Conservation (phyloP, 306 rosid genomes). For the Quillaja saponaria region DNA sequence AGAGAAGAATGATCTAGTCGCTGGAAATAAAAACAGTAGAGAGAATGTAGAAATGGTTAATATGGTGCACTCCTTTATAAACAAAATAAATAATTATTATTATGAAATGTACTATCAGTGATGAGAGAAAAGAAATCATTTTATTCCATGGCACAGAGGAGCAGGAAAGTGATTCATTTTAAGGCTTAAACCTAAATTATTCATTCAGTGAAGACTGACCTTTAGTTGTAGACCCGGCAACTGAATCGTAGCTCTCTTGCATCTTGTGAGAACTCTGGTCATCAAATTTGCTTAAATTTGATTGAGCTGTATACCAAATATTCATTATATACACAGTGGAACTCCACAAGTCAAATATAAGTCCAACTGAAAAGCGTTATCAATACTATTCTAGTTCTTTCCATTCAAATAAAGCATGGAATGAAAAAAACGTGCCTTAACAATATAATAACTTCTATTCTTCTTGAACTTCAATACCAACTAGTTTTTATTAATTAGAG, state of each 20-base stretch:
- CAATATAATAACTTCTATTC: slow-evolving; percentile 5
- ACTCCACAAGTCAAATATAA: slow-evolving; percentile 23
- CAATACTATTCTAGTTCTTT: not conserved
- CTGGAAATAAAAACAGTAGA: slow-evolving; percentile 51
- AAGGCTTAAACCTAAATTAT: slow-evolving; percentile 17
- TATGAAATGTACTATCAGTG: not conserved
- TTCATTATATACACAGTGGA: slow-evolving; percentile 19
- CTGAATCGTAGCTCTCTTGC: slow-evolving; percentile 54
- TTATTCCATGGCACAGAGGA: slow-evolving; percentile 7
- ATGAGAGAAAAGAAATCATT: slow-evolving; percentile 21
- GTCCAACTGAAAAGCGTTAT: slow-evolving; percentile 6
- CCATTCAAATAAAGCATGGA: slow-evolving; percentile 8
- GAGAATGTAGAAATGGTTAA: slow-evolving; percentile 25
- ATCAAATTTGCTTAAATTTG: slow-evolving; percentile 52
- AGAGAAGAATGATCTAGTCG: slow-evolving; percentile 93
- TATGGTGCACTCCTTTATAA: not conserved
- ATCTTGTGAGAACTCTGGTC: slow-evolving; percentile 56
- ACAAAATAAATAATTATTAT: no score
- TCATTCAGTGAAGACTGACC: slow-evolving; percentile 54
- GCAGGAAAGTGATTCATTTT: slow-evolving; percentile 7
- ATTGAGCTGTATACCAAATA: slow-evolving; percentile 42
- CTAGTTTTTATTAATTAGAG: slow-evolving; percentile 1
- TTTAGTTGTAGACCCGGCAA: slow-evolving; percentile 57
- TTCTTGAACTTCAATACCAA: slow-evolving; percentile 10
- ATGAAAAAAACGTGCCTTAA: slow-evolving; percentile 20